These are phyloP conservation scores for Neurospora sp. DNA, from an alignment of 495 filamentous ascomycete species.

Conservation along the genomic window DNA sequence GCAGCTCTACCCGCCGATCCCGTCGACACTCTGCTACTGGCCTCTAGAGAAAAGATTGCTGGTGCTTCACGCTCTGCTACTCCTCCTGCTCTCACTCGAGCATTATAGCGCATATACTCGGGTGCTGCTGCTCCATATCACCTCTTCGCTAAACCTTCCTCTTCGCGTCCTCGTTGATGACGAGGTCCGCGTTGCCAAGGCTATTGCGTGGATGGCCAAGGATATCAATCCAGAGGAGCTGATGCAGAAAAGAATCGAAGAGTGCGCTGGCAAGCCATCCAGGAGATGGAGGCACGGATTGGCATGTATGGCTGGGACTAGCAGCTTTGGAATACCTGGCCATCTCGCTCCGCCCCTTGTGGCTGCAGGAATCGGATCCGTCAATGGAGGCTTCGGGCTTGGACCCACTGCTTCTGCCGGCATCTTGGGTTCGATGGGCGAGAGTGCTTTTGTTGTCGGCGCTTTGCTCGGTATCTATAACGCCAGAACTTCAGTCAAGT, in stretches of 20 bases:
- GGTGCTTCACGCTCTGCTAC: slow-evolving; percentile 50
- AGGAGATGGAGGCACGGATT: slow-evolving; percentile 70
- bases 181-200: slow-evolving; percentile 64
- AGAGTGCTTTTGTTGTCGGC: slow-evolving; percentile 68
- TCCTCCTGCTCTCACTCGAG: slow-evolving; percentile 71
- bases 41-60: slow-evolving; percentile 36
- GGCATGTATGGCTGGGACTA: slow-evolving; percentile 50
- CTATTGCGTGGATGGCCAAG: slow-evolving; percentile 61
- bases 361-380: slow-evolving; percentile 69
- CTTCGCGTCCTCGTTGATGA: slow-evolving; percentile 56
- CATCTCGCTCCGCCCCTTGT: slow-evolving; percentile 74
- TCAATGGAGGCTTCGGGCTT: slow-evolving; percentile 73
- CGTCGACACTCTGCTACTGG: slow-evolving; percentile 30
- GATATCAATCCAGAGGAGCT: slow-evolving; percentile 60
- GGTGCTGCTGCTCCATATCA: slow-evolving; percentile 58
- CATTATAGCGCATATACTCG: slow-evolving; percentile 70
- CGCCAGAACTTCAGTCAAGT: slow-evolving; percentile 68
- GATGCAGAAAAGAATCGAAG: slow-evolving; percentile 55
- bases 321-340: slow-evolving; percentile 61
- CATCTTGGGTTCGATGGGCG: slow-evolving; percentile 67
- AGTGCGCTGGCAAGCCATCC: slow-evolving; percentile 39
- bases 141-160: slow-evolving; percentile 57
- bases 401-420: slow-evolving; percentile 58
- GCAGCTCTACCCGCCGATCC: slow-evolving; percentile 34
- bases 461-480: slow-evolving; percentile 86